These are phyloP conservation scores for Bruguiera parviflora DNA, from an alignment of 345 rosid species.

Conservation along the genomic window DNA sequence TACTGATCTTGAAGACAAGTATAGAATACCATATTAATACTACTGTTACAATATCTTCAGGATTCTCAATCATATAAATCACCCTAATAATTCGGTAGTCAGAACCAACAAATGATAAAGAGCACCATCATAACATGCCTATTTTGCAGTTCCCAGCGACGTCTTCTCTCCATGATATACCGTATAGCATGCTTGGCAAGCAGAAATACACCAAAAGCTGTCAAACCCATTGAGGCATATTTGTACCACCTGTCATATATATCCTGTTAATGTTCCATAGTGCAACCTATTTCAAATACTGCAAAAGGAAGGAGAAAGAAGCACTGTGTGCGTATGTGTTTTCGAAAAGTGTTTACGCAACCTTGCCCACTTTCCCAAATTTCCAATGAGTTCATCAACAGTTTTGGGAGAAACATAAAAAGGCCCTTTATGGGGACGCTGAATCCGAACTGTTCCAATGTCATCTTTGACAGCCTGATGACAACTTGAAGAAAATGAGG, in stretches of 20 bases:
- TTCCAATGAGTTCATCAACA: conserved; percentile 55
- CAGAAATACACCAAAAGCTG: conserved; percentile 59
- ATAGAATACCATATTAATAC: neutral
- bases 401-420: conserved; percentile 81
- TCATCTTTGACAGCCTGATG: conserved; percentile 81
- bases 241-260: conserved; percentile 60
- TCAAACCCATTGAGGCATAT: conserved; percentile 64
- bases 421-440: conserved; percentile 82
- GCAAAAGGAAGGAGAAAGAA: neutral
- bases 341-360: conserved; percentile 15
- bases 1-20: neutral
- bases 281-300: neutral
- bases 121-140: conserved; percentile 35
- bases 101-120: neutral
- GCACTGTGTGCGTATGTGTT: neutral
- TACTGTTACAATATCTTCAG: neutral
- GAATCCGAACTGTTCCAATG: conserved; percentile 73
- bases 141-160: conserved; percentile 40
- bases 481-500: conserved; percentile 19
- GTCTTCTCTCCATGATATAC: conserved; percentile 59
- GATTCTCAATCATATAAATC: neutral
- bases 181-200: conserved; percentile 53
- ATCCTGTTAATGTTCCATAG: conserved; percentile 4
- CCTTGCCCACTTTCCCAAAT: conserved; percentile 89
- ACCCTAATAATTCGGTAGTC: neutral